Evolutionary conservation across 2,329 filamentous ascomycete species (phyloP).

Genomic region (Graphium sp.): DNA sequence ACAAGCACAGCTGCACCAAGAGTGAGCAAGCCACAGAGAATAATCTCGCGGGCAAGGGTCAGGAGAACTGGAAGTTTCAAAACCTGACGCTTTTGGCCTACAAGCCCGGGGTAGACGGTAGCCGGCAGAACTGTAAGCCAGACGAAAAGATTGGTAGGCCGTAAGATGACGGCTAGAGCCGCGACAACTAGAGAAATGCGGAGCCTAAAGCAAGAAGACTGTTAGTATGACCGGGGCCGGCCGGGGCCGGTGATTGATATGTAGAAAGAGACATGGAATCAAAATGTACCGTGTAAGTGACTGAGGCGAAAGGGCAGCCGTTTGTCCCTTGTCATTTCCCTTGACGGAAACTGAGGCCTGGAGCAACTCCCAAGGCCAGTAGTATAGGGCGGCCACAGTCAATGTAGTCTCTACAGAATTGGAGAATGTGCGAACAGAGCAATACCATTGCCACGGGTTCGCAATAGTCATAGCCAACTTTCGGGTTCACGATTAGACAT

Average conservation of each 20-base stretch:
- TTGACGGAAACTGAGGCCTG: slow-evolving; percentile 17
- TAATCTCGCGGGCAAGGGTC: slow-evolving; percentile 42
- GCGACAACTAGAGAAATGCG: slow-evolving; percentile 56
- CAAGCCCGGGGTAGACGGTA: slow-evolving; percentile 24
- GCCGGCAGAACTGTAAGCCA: slow-evolving; percentile 50
- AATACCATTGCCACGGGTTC: slow-evolving; percentile 95
- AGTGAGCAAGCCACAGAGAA: slow-evolving; percentile 44
- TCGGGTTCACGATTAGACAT: background rate
- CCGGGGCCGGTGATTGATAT: no score
- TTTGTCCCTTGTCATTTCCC: slow-evolving; percentile 19
- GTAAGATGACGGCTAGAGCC: slow-evolving; percentile 66
- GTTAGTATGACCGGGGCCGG: slow-evolving; percentile 2
- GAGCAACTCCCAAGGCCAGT: slow-evolving; percentile 74
- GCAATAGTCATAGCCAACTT: slow-evolving; percentile 38
- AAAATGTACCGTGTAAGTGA: no score
- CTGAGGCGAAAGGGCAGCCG: no score
- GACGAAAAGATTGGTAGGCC: slow-evolving; percentile 78
- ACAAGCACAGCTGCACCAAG: slow-evolving; percentile 46
- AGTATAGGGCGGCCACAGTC: slow-evolving; percentile 60
- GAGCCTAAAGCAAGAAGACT: slow-evolving; percentile 14
- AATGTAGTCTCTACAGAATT: slow-evolving; percentile 88
- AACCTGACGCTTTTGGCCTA: no score
- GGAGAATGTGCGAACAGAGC: slow-evolving; percentile 80
- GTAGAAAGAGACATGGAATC: no score
- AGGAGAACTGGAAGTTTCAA: no score